A percentile compares a stretch with the other conserved stretches of the same genome.
Conservation (phyloP, 495 filamentous ascomycete genomes). For the Cercophora sp. region DNA sequence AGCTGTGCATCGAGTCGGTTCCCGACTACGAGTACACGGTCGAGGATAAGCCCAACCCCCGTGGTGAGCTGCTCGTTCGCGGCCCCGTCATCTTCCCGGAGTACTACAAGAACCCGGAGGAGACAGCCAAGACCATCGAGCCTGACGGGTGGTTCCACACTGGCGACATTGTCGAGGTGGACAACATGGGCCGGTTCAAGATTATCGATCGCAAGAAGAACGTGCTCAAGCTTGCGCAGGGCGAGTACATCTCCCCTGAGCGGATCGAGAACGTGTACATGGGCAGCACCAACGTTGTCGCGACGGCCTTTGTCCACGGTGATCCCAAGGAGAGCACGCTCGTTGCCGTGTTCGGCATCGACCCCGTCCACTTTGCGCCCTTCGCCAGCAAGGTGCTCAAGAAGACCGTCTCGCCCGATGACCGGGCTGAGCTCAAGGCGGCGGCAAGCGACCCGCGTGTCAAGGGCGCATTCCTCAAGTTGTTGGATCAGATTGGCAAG, state of each 20-base stretch:
- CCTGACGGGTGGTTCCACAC: conserved; percentile 96
- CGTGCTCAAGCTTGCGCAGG: conserved; percentile 93
- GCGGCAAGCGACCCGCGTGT: conserved; percentile 65
- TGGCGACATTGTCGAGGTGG: conserved; percentile 82
- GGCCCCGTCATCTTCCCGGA: conserved; percentile 73
- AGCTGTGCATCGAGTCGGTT: conserved; percentile 78
- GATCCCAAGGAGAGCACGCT: conserved; percentile 80
- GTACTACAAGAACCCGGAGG: conserved; percentile 84
- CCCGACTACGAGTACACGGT: conserved; percentile 93
- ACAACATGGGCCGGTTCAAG: conserved; percentile 79
- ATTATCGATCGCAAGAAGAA: conserved; percentile 98
- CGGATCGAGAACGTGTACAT: conserved; percentile 93
- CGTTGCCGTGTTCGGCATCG: conserved; percentile 82
- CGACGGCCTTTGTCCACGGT: conserved; percentile 85
- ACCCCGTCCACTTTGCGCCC: conserved; percentile 73
- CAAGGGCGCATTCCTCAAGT: conserved; percentile 66
- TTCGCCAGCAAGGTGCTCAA: conserved; percentile 74
- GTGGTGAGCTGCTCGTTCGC: conserved; percentile 84
- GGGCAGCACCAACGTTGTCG: conserved; percentile 69
- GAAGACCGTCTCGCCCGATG: conserved; percentile 55
- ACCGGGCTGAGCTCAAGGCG: conserved; percentile 61
- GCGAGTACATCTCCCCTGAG: conserved; percentile 97
- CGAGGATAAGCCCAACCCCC: conserved; percentile 87
- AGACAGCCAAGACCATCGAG: conserved; percentile 77
- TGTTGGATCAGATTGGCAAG: conserved; percentile 76